Evolutionary conservation across 2,329 filamentous ascomycete species (phyloP), one percentile per base, ranked within the genome.

Genomic region (Pleurostoma richardsiae): DNA sequence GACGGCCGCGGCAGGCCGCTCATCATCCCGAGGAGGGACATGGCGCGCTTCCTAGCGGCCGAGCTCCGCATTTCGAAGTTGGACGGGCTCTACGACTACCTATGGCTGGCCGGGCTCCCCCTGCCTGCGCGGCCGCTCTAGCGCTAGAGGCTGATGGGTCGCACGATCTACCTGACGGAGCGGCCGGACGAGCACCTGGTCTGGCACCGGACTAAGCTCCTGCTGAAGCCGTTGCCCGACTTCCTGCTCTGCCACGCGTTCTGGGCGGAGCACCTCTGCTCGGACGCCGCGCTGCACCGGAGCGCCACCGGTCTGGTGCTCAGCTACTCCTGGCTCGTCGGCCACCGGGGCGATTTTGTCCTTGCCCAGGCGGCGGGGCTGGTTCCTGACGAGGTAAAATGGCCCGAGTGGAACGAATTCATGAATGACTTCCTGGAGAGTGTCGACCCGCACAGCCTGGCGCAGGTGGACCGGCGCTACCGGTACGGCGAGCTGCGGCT

Each of bases 401-500:
- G 70, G 1, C 63, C 63, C 0, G 11, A n/a, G 1, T 69, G 66
- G 67, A 60, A 52, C 10, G 45, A 31, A 1, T 57, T 69, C 41
- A 49, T 65, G 39, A 48, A 30, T 27, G 49, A 57, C 29, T 55
- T 65, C 29, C 48, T 62, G 8, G 30, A 44, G 4, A 33, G 54
- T 19, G 42, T 61, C 31, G 54, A 55, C 48, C 41, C 52, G 30
- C 55, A 63, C n/a, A 43, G 51, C 1, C 52, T 62, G 42, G 33
- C 46, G 10, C 48, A 47, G 4, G 61, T 72, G n/a, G 66, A 65
- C 39, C 49, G 50, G 11, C 60, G 71, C 11, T 74, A 71, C 53
- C 46, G 52, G 28, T 74, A 67, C 47, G 69, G 71, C 19, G 71
- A 74, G 54, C 58, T 74, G 30, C 63, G 71, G 2, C 60, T 74